Evolutionary conservation across 108 stramenopile genomes (phyloP), one percentile per base, ranked within the genome.

Genomic region (Mediolabrus comicus): DNA sequence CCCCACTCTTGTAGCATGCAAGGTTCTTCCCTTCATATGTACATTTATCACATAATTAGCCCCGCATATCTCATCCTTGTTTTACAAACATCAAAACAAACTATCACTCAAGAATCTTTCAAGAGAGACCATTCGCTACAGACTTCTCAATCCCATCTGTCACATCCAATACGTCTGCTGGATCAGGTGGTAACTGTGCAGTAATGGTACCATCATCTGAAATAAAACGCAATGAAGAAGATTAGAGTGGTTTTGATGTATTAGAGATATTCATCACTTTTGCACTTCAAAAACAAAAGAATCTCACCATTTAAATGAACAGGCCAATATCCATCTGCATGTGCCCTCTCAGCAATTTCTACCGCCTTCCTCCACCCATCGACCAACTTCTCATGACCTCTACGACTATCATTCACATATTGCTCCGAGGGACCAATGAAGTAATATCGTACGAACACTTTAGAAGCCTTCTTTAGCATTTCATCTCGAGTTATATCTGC

Each of bases 281-380:
- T 38, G 36, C 14, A 36, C 31, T 33, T 31, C 7, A 29, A 32
- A 46, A 28, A 26, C 32, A 0, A 1, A 32, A 8, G 28, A 3
- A 34, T 59, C 80, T 72, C 65, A 81, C 80, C 80, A 58, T 73
- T 85, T 12, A 82, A 46, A 46, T 79, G 69, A 25, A 85, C 79
- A 10, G 84, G 84, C 82, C 79, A 83, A 59, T 85, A 85, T 2
- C 82, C 82, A 29, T 67, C 75, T 22, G 58, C 53, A 46, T 77
- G 62, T 28, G 80, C 75, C 49, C 58, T 49, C 46, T 86, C 75
- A 0, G 85, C 87, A 30, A 63, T 56, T 65, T 74, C 59, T 31
- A 89, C 80, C 10, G 87, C 87, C 57, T 66, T 80, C 54, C 80
- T 84, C 75, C 67, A 86, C 0, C 81, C 71, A 5, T 86, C 85